These are phyloP conservation scores for Chaetomium cochliodes DNA, from an alignment of 495 filamentous ascomycete genomes.

Conservation along the genomic window DNA sequence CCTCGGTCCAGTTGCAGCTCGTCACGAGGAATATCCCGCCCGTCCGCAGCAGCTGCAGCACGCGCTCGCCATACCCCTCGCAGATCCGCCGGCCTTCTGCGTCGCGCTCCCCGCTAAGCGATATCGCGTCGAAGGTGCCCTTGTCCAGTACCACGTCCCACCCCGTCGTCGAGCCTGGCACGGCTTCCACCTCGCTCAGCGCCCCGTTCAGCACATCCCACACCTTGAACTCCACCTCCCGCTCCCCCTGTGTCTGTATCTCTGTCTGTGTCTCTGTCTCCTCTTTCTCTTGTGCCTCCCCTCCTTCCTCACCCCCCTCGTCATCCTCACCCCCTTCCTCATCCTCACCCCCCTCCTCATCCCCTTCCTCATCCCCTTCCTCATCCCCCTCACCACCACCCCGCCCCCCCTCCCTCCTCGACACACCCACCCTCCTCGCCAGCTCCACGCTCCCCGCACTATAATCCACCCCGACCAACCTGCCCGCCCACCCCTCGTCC, in stretches of 20 bases:
- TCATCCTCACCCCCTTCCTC: not conserved
- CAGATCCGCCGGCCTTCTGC: constrained; percentile 54
- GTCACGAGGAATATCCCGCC: constrained; percentile 80
- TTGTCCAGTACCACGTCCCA: constrained; percentile 95
- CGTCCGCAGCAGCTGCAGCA: constrained; percentile 60
- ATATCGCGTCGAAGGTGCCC: constrained; percentile 94
- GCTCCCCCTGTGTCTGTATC: not conserved
- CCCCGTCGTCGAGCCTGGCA: constrained; percentile 28
- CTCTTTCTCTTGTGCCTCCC: constrained; percentile 20
- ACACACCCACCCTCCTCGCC: constrained; percentile 53
- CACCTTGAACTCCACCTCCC: constrained; percentile 54
- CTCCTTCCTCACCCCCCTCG: constrained; percentile 4
- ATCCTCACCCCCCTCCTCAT: constrained; percentile 26
- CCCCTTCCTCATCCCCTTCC: constrained; percentile 4
- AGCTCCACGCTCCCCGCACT: constrained; percentile 68
- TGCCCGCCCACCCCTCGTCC: constrained; percentile 56
- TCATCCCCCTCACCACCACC: too few relatives aligned
- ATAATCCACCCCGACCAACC: constrained; percentile 87
- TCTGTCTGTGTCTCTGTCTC: constrained; percentile 12
- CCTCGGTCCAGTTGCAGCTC: constrained; percentile 97
- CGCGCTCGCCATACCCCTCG: constrained; percentile 70
- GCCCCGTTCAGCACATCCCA: constrained; percentile 71
- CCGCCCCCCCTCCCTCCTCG: constrained; percentile 20
- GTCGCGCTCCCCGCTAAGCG: constrained; percentile 62
- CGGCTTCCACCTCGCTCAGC: constrained; percentile 25